phyloP scores from a whole-genome alignment of 768 basidiomycete genomes.

The Tricholoma bakamatsutake region DNA sequence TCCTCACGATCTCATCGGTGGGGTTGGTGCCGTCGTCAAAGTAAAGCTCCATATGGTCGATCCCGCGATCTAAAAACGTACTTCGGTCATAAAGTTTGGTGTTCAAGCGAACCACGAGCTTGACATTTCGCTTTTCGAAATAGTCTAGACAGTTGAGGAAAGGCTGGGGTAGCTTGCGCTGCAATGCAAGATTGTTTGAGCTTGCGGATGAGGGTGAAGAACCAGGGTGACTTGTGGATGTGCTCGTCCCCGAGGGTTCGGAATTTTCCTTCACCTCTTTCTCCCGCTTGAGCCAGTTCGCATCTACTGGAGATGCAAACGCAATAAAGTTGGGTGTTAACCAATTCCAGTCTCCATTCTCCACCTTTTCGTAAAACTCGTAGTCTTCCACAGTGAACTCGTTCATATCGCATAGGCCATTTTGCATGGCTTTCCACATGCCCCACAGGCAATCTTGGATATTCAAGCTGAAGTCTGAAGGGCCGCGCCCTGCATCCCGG shows the following conservation, averaged over 20 bases:
- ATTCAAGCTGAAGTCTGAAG: constrained; percentile 87
- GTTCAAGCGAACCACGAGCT: constrained; percentile 90
- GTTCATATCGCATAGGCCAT: constrained; percentile 89
- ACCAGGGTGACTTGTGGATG: constrained; percentile 7
- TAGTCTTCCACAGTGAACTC: constrained; percentile 92
- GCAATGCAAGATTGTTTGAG: constrained; percentile 50
- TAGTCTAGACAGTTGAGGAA: constrained; percentile 92
- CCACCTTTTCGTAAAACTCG: constrained; percentile 91
- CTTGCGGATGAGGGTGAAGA: constrained; percentile 25
- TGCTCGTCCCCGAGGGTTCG: constrained; percentile 21
- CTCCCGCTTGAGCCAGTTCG: constrained; percentile 71
- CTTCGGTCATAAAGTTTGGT: constrained; percentile 84
- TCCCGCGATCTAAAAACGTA: constrained; percentile 78
- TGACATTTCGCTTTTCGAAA: constrained; percentile 82
- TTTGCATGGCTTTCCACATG: constrained; percentile 86
- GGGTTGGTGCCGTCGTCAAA: constrained; percentile 99
- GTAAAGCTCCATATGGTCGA: constrained; percentile 88
- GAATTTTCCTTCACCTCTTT: constrained; percentile 52
- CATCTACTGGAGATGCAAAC: constrained; percentile 88
- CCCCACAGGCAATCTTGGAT: constrained; percentile 92
- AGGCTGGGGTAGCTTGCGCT: constrained; percentile 71
- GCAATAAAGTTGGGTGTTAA: constrained; percentile 89
- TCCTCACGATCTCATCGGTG: constrained; percentile 88
- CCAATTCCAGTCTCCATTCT: constrained; percentile 97
- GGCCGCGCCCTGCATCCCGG: constrained; percentile 89